Conservation (phyloP, 2,329 filamentous ascomycete species). For the Coniosporium tulheliwenetii region DNA sequence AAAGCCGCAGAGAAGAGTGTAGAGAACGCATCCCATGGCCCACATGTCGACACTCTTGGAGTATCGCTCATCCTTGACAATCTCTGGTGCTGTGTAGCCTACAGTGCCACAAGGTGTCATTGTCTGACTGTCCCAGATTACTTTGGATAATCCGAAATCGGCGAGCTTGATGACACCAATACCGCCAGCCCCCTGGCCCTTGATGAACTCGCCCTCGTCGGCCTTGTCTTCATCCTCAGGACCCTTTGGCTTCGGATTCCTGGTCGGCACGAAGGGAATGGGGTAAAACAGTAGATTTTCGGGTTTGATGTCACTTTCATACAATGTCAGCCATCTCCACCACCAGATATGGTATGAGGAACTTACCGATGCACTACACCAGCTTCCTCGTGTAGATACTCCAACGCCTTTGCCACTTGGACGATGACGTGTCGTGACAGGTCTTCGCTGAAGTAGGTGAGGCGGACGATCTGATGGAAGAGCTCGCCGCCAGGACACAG, state of each 20-base stretch:
- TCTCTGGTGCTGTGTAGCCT: constrained; percentile 94
- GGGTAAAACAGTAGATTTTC: constrained; percentile 94
- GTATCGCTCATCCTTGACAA: constrained; percentile 97
- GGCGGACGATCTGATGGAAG: constrained; percentile 94
- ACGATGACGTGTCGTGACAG: constrained; percentile 86
- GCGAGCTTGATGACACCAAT: constrained; percentile 96
- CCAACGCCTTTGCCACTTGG: constrained; percentile 86
- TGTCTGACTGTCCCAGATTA: constrained; percentile 95
- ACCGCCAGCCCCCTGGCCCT: constrained; percentile 67
- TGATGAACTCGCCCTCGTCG: constrained; percentile 86
- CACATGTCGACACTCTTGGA: constrained; percentile 99
- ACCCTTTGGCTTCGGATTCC: constrained; percentile 61
- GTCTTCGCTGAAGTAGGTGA: constrained; percentile 97
- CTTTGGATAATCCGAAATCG: constrained; percentile 93
- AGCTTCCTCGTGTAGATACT: constrained; percentile 86
- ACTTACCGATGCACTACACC: constrained; percentile 92
- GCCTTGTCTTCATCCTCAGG: constrained; percentile 94
- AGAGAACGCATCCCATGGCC: constrained; percentile 91
- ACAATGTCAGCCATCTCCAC: constrained; percentile 19
- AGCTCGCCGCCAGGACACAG: constrained; percentile 89
- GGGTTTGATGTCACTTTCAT: constrained; percentile 79
- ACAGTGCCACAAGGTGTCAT: constrained; percentile 99
- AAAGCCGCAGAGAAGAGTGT: constrained; percentile 93
- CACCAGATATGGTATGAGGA: background rate
- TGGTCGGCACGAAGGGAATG: constrained; percentile 65